A percentile compares a stretch with the other conserved stretches of the same genome.
These are phyloP conservation scores for Ceratocystiopsis brevicomis DNA, from an alignment of 2,329 filamentous ascomycete species.

Conservation along the genomic window DNA sequence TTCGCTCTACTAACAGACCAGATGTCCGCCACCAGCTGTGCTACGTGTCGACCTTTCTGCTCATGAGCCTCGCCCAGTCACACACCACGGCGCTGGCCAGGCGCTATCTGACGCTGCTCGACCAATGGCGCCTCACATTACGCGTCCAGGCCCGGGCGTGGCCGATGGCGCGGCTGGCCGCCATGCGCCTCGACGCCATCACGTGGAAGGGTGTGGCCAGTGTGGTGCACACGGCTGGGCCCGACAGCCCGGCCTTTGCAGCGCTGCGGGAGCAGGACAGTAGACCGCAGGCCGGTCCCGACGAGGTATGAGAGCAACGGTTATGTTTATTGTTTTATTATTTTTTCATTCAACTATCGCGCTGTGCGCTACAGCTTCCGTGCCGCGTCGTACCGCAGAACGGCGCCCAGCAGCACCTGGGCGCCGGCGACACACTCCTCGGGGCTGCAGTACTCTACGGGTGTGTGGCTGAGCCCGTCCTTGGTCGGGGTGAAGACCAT, in stretches of 20 bases:
- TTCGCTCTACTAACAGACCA: background rate
- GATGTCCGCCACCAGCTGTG: conserved; percentile 12
- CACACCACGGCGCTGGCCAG: conserved; percentile 9
- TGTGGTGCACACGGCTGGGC: conserved; percentile 8
- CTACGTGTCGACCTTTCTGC: conserved; percentile 11
- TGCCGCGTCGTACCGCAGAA: conserved; percentile 9
- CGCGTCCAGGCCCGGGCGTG: conserved; percentile 11
- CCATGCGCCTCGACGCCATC: conserved; percentile 12
- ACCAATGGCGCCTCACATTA: conserved; percentile 11
- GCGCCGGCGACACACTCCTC: conserved; percentile 17
- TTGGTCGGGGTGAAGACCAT: conserved; percentile 22
- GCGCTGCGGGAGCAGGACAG: conserved; percentile 3
- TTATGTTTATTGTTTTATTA: too few relatives aligned
- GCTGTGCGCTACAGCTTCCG: background rate
- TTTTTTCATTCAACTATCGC: conserved; percentile 6
- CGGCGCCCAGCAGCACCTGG: conserved; percentile 14
- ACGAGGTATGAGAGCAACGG: too few relatives aligned
- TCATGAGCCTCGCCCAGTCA: conserved; percentile 12
- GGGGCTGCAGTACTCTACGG: conserved; percentile 17
- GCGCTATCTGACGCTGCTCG: conserved; percentile 7
- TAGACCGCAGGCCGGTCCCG: too few relatives aligned
- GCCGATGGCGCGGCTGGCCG: conserved; percentile 11
- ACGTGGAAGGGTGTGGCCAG: conserved; percentile 11
- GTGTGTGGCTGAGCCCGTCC: conserved; percentile 20
- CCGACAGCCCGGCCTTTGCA: conserved; percentile 10